These are phyloP conservation scores for Neurospora intermedia DNA, from an alignment of 495 filamentous ascomycete genomes.

Conservation along the genomic window DNA sequence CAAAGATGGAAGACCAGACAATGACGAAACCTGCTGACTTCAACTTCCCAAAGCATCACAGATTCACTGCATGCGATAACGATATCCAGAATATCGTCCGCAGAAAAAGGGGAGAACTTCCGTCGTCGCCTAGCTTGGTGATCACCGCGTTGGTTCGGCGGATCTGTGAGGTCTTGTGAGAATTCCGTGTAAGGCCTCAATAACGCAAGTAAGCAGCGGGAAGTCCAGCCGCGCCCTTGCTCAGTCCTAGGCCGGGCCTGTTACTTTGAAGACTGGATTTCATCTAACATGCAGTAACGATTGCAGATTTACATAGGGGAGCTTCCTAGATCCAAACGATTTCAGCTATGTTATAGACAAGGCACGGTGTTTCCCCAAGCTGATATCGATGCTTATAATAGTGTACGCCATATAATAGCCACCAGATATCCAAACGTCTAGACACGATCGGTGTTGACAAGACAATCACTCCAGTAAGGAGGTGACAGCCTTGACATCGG, in stretches of 20 bases:
- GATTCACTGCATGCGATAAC: neutral
- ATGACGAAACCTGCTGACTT: neutral
- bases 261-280: neutral
- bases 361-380: neutral
- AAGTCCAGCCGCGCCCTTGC: neutral
- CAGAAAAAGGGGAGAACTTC: neutral
- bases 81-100: neutral
- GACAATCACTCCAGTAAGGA: neutral
- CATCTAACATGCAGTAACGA: conserved; percentile 13
- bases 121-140: neutral
- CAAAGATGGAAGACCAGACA: neutral
- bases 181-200: neutral
- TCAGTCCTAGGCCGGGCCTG: neutral
- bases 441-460: neutral
- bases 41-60: neutral
- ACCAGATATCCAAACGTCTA: neutral
- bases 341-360: neutral
- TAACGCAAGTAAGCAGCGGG: neutral
- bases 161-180: neutral
- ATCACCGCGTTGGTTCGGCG: neutral
- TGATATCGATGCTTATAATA: neutral
- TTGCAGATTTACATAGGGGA: conserved; percentile 7
- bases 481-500: conserved; percentile 7
- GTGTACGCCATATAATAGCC: neutral
- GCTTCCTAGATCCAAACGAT: neutral